Conservation (phyloP, 192 early-diverging fungal genomes). For the Backusella luteola region DNA sequence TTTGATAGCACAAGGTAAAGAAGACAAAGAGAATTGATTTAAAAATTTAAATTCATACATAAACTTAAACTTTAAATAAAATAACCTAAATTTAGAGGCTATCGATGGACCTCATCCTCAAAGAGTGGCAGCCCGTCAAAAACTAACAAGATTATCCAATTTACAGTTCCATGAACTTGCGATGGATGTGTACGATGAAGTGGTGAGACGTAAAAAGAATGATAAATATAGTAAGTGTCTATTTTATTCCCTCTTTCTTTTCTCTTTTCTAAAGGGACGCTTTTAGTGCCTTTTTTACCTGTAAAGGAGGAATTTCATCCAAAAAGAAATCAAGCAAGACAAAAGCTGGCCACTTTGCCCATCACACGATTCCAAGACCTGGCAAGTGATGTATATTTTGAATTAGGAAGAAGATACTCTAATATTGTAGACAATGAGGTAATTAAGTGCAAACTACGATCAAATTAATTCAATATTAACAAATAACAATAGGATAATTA, state of each 20-base stretch:
- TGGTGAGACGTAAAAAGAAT: slow-evolving; percentile 66
- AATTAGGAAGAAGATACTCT: slow-evolving; percentile 64
- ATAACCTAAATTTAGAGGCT: slow-evolving; percentile 20
- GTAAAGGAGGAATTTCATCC: slow-evolving; percentile 88
- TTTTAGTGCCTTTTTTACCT: slow-evolving; percentile 74
- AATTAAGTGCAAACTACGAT: background rate
- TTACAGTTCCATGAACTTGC: slow-evolving; percentile 91
- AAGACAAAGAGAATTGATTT: background rate
- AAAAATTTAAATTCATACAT: background rate
- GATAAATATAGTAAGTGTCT: slow-evolving; percentile 52
- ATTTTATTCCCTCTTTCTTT: slow-evolving; percentile 2
- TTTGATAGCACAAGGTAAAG: slow-evolving; percentile 31
- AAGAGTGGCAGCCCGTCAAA: slow-evolving; percentile 63
- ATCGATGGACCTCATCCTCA: slow-evolving; percentile 31
- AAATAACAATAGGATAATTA: background rate
- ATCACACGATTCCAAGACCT: slow-evolving; percentile 87
- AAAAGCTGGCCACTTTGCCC: slow-evolving; percentile 90
- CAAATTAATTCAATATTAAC: background rate
- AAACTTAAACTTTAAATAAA: background rate
- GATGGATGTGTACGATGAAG: slow-evolving; percentile 95
- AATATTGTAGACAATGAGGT: slow-evolving; percentile 20
- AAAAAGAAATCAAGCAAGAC: slow-evolving; percentile 94
- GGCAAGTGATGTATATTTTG: slow-evolving; percentile 84
- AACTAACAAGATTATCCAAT: slow-evolving; percentile 74
- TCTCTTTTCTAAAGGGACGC: background rate